Base-by-base conservation (phyloP, 768 basidiomycete species). In the Trametes cubensis region DNA sequence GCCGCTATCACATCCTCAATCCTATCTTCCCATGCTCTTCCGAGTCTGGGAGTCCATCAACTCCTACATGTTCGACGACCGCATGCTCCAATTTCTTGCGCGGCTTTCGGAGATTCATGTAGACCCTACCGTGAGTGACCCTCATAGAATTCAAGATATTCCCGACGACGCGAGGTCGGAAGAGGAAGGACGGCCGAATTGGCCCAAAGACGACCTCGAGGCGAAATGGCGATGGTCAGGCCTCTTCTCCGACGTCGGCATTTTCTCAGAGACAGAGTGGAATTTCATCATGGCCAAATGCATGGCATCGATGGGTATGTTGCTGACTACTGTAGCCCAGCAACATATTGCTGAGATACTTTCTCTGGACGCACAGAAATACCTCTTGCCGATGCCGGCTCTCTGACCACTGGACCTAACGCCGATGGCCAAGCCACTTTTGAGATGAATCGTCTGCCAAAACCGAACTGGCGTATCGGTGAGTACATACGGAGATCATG, bases 31-130 rank as follows among this genome's bases (percentile, higher is more conserved):
- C 55, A 89, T 90, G 83, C 80, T 94, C 56, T 91, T 95, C 77
- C 86, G 89, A 56, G 70, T 94, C 48, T 95, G 93, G 92, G 88
- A 91, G 74, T 89, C 91, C 14, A 79, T 95, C 70, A 94, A 94
- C 77, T 92, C 91, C 60, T 91, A 91, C 73, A 83, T 88, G 75
- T 95, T 87, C 77, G 93, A 95, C 79, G 93, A 94, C 70, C 83
- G 93, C 73, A 92, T 93, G 85, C 80, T 95, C 63, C 84, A 91
- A 59, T 89, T 96, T 71, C 81, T 95, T 62, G 81, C 92, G 28
- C 82, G 83, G 68, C 80, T 96, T 48, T 78, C 88, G 57, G 89
- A 93, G 73, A 80, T 88, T 76, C 94, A 96, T 76, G 81, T 91
- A 64, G 87, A 90, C 68, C 87, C 93, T 55, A 79, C 83, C 44